These are phyloP conservation scores for Pyricularia pennisetigena DNA, from an alignment of 2,329 filamentous ascomycete species.

Conservation along the genomic window DNA sequence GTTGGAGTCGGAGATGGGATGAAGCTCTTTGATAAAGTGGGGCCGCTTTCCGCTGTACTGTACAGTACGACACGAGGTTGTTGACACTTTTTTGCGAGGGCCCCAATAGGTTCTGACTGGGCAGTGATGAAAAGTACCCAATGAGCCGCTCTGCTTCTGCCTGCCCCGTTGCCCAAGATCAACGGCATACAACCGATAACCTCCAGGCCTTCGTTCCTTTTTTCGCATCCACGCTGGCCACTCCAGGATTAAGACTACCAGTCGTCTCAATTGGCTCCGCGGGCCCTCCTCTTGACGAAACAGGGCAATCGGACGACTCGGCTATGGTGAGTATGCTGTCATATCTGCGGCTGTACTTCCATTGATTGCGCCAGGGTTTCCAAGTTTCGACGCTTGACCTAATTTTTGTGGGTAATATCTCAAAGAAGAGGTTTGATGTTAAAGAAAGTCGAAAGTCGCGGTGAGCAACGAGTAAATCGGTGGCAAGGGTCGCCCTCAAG, in stretches of 20 bases:
- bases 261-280: background rate
- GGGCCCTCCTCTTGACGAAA: background rate
- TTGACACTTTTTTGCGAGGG: background rate
- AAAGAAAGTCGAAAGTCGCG: background rate
- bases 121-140: background rate
- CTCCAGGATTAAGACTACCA: background rate
- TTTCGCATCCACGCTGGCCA: background rate
- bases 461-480: background rate
- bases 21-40: conserved; percentile 1
- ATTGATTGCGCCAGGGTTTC: background rate
- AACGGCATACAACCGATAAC: background rate
- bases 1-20: background rate
- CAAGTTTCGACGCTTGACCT: background rate
- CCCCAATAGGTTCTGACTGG: background rate
- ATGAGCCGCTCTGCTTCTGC: background rate
- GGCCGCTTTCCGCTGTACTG: background rate
- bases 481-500: background rate
- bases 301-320: background rate
- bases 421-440: background rate
- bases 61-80: background rate
- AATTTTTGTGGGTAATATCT: background rate
- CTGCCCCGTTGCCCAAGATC: background rate
- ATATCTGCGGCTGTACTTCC: background rate
- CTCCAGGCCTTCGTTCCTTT: background rate
- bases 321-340: background rate